phyloP scores from a whole-genome alignment of 2,329 filamentous ascomycete species.

The Verticillium isaacii region DNA sequence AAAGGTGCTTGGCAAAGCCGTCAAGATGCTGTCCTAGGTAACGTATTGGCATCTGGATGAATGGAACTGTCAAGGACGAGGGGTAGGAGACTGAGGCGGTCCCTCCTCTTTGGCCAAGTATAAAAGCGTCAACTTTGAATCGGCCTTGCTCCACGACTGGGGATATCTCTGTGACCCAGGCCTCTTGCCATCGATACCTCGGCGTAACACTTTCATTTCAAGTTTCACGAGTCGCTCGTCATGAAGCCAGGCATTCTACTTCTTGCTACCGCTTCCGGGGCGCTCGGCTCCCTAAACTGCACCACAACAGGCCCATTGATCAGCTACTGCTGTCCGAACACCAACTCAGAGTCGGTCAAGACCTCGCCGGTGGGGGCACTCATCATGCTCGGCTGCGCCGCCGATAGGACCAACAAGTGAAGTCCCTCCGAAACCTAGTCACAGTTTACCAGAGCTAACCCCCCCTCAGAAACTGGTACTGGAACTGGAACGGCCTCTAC shows the following conservation, averaged over 20 bases:
- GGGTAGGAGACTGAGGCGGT: neutral
- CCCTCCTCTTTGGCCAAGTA: too few relatives aligned
- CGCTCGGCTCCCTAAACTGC: constrained; percentile 13
- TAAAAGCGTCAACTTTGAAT: too few relatives aligned
- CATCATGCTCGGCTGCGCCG: constrained; percentile 11
- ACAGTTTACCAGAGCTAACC: neutral
- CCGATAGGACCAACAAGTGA: constrained; percentile 11
- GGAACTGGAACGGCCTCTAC: constrained; percentile 14
- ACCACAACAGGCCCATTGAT: constrained; percentile 8
- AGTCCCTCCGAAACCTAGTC: neutral
- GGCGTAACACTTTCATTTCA: neutral
- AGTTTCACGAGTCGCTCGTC: neutral
- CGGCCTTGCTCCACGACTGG: too few relatives aligned
- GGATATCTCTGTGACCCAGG: too few relatives aligned
- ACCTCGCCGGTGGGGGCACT: constrained; percentile 6
- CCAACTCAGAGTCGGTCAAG: constrained; percentile 12
- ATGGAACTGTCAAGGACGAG: neutral
- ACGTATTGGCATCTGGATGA: neutral
- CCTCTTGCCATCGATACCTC: too few relatives aligned
- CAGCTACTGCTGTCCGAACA: constrained; percentile 13
- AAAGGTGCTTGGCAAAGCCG: neutral
- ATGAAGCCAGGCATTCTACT: constrained; percentile 6
- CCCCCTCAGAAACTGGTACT: constrained; percentile 9
- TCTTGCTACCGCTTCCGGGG: constrained; percentile 1
- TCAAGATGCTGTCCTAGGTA: neutral